Base-by-base conservation (phyloP, 2,329 filamentous ascomycete genomes). In the Plenodomus biglobosus region DNA sequence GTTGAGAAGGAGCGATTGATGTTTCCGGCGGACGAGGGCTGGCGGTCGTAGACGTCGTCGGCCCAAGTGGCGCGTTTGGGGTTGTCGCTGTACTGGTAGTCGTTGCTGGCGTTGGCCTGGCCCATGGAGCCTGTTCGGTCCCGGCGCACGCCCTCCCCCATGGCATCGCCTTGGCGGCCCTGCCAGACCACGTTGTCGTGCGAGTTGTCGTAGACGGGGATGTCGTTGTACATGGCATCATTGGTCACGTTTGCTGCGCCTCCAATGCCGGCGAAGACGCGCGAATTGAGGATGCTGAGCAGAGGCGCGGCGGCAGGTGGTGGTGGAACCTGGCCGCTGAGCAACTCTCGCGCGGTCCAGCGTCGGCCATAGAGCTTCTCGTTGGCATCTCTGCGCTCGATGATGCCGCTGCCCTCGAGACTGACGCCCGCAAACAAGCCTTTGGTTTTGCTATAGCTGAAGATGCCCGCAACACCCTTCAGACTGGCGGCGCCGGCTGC, bases 391-490 rank as follows among this genome's bases (percentile, higher is more conserved):
- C 91, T 87, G 56, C 94, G 85, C 76, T 99, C 94, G 55, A 97
- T 89, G 57, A 99, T 86, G 44, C 89, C 91, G 53, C 88, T 92
- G 18, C 94, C 94, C 72, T 99, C 94, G 58, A 99, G 78, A 61
- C 89, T 95, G 40, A 99, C 92, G 68, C 94, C 94, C 4, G 94
- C 94, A 63, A 99, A 99, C 24, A 99, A 77, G 17, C 94, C 94
- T 77, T 96, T 97, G 11, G 94, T 99, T 76, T 96, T 97, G 71
- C 88, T 94, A 79, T 99, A 99, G 65, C 89, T 90, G 78, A 99
- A 99, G 41, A 99, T 86, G 44, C 90, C 94, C 0, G 92, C 88
- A 8, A 97, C 87, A 55, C 90, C 86, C 77, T 85, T 92, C 55
- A 95, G 80, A 60, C 90, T 96, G 7, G 94, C 94, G 13, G 92